Base-by-base conservation (phyloP, 306 rosid genomes). In the Begonia fuchsioides region DNA sequence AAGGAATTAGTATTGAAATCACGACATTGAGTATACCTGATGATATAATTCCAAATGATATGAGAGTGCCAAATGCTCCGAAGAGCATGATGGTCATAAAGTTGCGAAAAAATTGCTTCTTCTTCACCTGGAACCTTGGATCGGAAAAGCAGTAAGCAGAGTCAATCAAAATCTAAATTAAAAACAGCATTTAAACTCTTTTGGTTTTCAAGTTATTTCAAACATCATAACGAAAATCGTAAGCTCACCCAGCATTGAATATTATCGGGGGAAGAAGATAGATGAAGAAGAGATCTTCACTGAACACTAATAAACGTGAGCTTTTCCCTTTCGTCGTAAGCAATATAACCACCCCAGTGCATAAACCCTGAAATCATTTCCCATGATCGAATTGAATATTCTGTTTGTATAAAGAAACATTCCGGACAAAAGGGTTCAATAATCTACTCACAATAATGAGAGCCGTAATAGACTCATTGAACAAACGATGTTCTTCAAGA, bases 221-320 rank as follows among this genome's bases (percentile, higher is more conserved):
- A 48, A 15, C 49, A 10, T 17, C 53, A 20, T 15, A 11, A 55
- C 15, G 15, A 52, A 47, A 45, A 61, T 4, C 44, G 1, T 7
- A 13, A 52, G 54, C 80, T 48, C 43, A 92, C 96, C 98, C 98
- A 17, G 98, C 98, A 58, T 92, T 92, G 81, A 92, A 92, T 59
- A 92, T 92, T 61, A 92, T 92, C 1, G 98, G 98, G 12, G 98
- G 98, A 32, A 92, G 96, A 67, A 92, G 93, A 68, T 85, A 92
- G 60, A 79, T 85, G 32, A 92, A 92, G 87, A 92, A 92, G 68
- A 92, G 94, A 64, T 85, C 96, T 77, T 82, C 87, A 44, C 87
- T 79, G 49, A 92, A 92, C 8, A 67, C 73, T 19, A 92, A 64
- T 44, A 92, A 71, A 66, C 66, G 95, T 13, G 98, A 92, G 80